Conservation (phyloP, 805 yeast genomes). For the Ogataea methylovora region DNA sequence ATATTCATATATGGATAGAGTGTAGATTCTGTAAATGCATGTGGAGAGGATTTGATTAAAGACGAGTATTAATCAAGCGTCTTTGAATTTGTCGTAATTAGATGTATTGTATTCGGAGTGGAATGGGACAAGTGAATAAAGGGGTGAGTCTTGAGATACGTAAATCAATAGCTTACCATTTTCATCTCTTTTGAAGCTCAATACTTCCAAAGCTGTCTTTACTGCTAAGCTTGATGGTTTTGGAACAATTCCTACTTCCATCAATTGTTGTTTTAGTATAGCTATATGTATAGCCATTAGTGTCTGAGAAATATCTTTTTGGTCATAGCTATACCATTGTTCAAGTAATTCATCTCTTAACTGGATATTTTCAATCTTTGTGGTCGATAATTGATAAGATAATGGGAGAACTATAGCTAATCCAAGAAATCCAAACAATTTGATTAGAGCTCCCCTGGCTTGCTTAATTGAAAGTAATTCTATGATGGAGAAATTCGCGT, state of each 20-base stretch:
- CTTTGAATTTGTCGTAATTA: slow-evolving; percentile 2
- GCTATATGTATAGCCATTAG: slow-evolving; percentile 17
- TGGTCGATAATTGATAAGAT: slow-evolving; percentile 1
- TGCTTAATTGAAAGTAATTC: background rate
- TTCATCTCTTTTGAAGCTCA: slow-evolving; percentile 8
- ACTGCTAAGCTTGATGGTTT: slow-evolving; percentile 8
- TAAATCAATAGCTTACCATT: slow-evolving; percentile 9
- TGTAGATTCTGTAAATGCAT: too few relatives aligned
- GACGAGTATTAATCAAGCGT: background rate
- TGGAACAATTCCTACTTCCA: slow-evolving; percentile 10
- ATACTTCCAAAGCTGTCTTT: slow-evolving; percentile 5
- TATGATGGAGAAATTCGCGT: background rate
- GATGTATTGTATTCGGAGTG: slow-evolving; percentile 9
- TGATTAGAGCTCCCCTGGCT: background rate
- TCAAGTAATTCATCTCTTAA: slow-evolving; percentile 5
- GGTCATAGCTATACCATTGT: slow-evolving; percentile 8
- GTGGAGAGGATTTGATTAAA: too few relatives aligned
- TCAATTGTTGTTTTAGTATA: slow-evolving; percentile 10
- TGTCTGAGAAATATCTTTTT: slow-evolving; percentile 13
- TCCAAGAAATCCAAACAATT: background rate
- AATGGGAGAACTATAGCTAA: background rate
- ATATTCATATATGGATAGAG: too few relatives aligned
- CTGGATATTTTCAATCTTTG: slow-evolving; percentile 1
- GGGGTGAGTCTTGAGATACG: slow-evolving; percentile 6
- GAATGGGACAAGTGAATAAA: slow-evolving; percentile 10